These are phyloP conservation scores for Carex parvula DNA, from an alignment of 176 grass and related monocot genomes.

Conservation along the genomic window DNA sequence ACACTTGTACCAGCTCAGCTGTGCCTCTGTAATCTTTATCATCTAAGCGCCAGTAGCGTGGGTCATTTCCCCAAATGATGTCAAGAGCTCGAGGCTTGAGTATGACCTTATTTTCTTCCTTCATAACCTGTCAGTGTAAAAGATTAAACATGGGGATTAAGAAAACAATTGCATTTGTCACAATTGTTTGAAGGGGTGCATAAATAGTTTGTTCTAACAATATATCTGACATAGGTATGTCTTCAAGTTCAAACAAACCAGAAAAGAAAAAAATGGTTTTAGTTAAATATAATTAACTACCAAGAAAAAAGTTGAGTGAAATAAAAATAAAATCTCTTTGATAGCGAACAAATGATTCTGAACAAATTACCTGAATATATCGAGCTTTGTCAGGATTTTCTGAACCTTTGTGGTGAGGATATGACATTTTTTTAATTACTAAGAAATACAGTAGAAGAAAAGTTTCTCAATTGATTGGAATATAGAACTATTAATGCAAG, in stretches of 20 bases:
- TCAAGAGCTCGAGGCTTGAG: slow-evolving; percentile 4
- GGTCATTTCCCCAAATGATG: neutral
- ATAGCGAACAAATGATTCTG: no score
- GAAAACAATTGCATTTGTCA: neutral
- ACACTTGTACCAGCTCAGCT: slow-evolving; percentile 18
- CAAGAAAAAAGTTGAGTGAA: no score
- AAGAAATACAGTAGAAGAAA: neutral
- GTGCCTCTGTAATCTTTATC: neutral
- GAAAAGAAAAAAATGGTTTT: no score
- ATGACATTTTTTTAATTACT: neutral
- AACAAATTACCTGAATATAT: neutral
- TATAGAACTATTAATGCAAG: neutral
- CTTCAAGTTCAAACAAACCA: no score
- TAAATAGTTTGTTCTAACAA: no score
- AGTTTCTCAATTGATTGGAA: neutral
- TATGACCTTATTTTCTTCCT: neutral
- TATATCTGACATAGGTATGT: neutral
- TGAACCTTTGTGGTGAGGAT: slow-evolving; percentile 14
- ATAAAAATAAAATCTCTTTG: no score
- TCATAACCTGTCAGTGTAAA: neutral
- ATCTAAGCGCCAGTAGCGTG: neutral
- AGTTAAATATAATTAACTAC: no score
- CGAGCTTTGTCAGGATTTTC: neutral
- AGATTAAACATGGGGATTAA: neutral
- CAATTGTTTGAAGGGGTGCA: neutral